Conservation (phyloP, 805 yeast species). For the Lipomyces chichibuensis region DNA sequence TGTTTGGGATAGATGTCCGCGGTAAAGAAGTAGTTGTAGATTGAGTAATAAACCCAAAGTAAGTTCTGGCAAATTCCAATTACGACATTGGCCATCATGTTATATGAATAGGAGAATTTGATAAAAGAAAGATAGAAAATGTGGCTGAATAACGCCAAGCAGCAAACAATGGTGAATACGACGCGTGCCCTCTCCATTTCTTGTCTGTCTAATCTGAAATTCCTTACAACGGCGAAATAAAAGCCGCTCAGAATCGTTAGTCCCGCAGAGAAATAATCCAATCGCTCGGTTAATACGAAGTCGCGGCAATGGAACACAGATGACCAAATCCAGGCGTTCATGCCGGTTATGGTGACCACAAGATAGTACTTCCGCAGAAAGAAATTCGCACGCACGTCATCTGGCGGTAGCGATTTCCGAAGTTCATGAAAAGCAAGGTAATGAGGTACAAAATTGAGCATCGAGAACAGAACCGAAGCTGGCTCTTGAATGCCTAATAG, state of each 20-base stretch:
- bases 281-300: conserved; percentile 71
- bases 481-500: conserved; percentile 82
- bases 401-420: conserved; percentile 17
- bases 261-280: conserved; percentile 94
- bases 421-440: conserved; percentile 43
- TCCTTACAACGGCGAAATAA: conserved; percentile 65
- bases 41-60: conserved; percentile 51
- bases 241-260: conserved; percentile 81
- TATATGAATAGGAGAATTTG: conserved; percentile 90
- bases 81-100: conserved; percentile 84
- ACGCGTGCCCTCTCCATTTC: conserved; percentile 42
- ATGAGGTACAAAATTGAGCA: conserved; percentile 70
- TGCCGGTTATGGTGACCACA: conserved; percentile 64
- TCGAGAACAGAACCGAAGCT: conserved; percentile 77
- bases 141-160: conserved; percentile 62
- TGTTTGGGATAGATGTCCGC: neutral
- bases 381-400: conserved; percentile 32
- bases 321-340: conserved; percentile 87
- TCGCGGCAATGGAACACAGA: conserved; percentile 89
- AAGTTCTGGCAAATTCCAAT: conserved; percentile 78
- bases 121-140: conserved; percentile 61
- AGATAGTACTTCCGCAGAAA: conserved; percentile 46
- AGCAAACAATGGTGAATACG: conserved; percentile 50
- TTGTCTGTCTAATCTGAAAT: conserved; percentile 58
- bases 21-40: conserved; percentile 30